Evolutionary conservation across 2,329 filamentous ascomycete genomes (phyloP).

Genomic region (Fusarium xylarioides): DNA sequence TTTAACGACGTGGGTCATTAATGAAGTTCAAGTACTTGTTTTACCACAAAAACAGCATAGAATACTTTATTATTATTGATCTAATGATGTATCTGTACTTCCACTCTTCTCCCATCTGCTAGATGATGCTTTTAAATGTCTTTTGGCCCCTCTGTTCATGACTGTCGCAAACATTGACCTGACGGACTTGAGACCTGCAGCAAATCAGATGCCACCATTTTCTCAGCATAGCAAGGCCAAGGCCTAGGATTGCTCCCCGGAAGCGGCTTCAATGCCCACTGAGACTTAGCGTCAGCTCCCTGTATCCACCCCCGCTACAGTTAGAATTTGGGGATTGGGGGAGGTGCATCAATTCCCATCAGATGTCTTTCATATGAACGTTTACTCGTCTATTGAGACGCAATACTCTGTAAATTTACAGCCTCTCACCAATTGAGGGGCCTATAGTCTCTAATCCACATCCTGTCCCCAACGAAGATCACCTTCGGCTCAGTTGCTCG

Average conservation of each 20-base stretch:
- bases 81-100: background rate
- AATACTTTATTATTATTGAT: background rate
- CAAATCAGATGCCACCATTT: slow-evolving; percentile 43
- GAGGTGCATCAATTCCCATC: background rate
- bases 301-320: slow-evolving; percentile 36
- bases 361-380: background rate
- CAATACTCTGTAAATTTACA: background rate
- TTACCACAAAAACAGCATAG: accelerated
- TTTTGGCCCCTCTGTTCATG: background rate
- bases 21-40: slow-evolving; percentile 1
- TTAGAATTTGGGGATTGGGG: slow-evolving; percentile 19
- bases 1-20: too few relatives aligned
- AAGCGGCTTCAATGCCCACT: slow-evolving; percentile 33
- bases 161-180: slow-evolving; percentile 5
- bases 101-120: background rate
- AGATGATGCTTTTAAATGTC: background rate
- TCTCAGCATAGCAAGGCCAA: slow-evolving; percentile 35
- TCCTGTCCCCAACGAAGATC: background rate
- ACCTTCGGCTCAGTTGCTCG: background rate
- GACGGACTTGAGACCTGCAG: background rate
- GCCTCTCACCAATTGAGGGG: background rate
- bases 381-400: background rate
- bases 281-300: slow-evolving; percentile 25
- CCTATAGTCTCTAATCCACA: background rate
- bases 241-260: slow-evolving; percentile 30